phyloP scores from a whole-genome alignment of 2,329 filamentous ascomycete genomes.

The Nemania serpens region DNA sequence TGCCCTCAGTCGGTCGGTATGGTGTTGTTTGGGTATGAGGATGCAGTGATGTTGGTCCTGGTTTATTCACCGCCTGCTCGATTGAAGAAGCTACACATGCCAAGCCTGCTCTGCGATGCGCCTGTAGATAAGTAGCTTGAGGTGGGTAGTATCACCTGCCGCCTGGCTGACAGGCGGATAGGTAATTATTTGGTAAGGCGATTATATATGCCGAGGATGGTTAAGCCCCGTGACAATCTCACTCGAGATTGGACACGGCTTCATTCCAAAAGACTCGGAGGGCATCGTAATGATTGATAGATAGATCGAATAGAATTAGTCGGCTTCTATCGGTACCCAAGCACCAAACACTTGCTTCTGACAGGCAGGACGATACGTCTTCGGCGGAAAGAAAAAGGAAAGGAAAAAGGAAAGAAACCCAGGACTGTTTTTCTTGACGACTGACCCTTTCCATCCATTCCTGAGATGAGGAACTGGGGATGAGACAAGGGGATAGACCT shows the following conservation, averaged over 20 bases:
- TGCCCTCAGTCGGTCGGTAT: background rate
- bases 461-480: background rate
- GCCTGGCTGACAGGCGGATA: background rate
- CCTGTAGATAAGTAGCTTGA: background rate
- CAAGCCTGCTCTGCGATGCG: background rate
- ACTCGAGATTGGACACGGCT: conserved; percentile 9
- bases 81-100: conserved; percentile 2
- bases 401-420: background rate
- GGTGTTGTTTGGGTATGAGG: background rate
- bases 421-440: background rate
- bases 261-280: background rate
- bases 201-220: background rate
- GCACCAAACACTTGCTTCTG: conserved; percentile 19
- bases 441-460: background rate
- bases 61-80: conserved; percentile 7
- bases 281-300: conserved; percentile 3
- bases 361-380: background rate
- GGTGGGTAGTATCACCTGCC: background rate
- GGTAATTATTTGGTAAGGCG: background rate
- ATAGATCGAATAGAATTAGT: background rate
- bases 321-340: background rate
- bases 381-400: background rate
- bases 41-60: background rate
- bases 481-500: background rate
- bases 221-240: conserved; percentile 11